Evolutionary conservation across 139 green algal species (phyloP).

Genomic region (Zygnema cylindricum): DNA sequence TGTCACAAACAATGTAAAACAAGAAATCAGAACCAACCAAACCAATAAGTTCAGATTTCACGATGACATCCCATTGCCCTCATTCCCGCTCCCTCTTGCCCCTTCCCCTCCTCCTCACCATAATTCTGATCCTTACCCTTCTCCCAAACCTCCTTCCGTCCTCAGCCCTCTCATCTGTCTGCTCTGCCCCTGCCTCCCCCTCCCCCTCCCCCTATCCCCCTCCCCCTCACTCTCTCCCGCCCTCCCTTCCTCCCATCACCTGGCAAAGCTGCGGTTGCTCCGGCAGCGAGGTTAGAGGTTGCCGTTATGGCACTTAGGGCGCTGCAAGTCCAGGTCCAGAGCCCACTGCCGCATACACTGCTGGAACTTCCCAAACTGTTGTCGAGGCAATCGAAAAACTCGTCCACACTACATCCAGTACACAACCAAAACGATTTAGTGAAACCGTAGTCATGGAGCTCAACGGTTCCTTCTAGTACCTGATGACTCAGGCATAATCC

Average conservation of each 20-base stretch:
- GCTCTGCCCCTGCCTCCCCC: not conserved
- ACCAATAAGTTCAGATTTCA: too few species aligned
- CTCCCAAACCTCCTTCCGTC: not conserved
- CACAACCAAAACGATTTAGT: too few species aligned
- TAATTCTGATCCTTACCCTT: not conserved
- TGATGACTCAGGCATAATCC: too few species aligned
- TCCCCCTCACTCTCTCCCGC: not conserved
- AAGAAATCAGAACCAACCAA: too few species aligned
- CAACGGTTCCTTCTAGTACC: too few species aligned
- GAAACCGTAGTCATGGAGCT: too few species aligned
- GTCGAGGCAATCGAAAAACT: slow-evolving; percentile 27
- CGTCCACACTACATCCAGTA: slow-evolving; percentile 1
- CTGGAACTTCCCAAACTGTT: not conserved
- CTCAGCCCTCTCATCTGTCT: not conserved
- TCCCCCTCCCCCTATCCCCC: not conserved
- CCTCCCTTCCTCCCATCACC: not conserved
- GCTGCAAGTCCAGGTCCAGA: slow-evolving; percentile 8
- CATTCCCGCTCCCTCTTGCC: not conserved
- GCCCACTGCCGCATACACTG: not conserved
- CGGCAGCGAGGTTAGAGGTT: not conserved
- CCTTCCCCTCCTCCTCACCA: not conserved
- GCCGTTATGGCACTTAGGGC: not conserved
- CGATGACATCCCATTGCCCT: not conserved
- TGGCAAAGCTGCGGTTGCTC: not conserved
- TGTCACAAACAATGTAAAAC: too few species aligned